These are phyloP conservation scores for Caloboletus inedulis DNA, from an alignment of 1,284 basidiomycete genomes.

Conservation along the genomic window DNA sequence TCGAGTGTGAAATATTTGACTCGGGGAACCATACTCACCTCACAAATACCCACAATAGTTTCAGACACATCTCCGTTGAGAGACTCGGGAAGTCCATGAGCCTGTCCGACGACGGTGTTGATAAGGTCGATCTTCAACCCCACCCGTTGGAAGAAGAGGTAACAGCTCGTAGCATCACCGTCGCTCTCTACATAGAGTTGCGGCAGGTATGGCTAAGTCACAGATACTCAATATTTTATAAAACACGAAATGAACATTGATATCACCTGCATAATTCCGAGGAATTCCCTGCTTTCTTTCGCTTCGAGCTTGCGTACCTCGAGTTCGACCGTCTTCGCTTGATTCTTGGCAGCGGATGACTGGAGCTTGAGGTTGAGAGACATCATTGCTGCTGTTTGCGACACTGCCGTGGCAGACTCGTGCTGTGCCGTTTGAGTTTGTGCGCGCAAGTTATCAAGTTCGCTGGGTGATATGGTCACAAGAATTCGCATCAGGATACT, in stretches of 20 bases:
- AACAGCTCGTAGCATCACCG: conserved; percentile 80
- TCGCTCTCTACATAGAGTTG: conserved; percentile 84
- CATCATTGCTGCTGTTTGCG: conserved; percentile 82
- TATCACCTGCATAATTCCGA: conserved; percentile 64
- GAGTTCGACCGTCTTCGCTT: conserved; percentile 83
- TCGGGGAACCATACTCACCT: conserved; percentile 47
- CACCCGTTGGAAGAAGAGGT: conserved; percentile 88
- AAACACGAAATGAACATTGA: neutral
- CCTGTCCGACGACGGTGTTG: conserved; percentile 74
- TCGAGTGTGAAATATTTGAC: neutral
- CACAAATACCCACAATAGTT: conserved; percentile 83
- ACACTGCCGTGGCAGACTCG: conserved; percentile 71
- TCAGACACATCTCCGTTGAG: conserved; percentile 80
- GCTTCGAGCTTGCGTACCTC: conserved; percentile 85
- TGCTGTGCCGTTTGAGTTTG: conserved; percentile 82
- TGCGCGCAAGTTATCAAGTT: conserved; percentile 76
- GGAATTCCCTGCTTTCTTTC: conserved; percentile 72
- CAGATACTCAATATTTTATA: neutral
- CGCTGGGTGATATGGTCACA: conserved; percentile 46
- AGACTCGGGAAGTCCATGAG: conserved; percentile 78
- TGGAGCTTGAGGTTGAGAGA: conserved; percentile 92
- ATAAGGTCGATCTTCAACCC: conserved; percentile 84
- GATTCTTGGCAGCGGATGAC: conserved; percentile 83
- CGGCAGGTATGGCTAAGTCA: conserved; percentile 73
- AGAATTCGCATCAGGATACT: neutral